Base-by-base conservation (phyloP, 2,329 filamentous ascomycete species). In the Coleophoma crateriformis region DNA sequence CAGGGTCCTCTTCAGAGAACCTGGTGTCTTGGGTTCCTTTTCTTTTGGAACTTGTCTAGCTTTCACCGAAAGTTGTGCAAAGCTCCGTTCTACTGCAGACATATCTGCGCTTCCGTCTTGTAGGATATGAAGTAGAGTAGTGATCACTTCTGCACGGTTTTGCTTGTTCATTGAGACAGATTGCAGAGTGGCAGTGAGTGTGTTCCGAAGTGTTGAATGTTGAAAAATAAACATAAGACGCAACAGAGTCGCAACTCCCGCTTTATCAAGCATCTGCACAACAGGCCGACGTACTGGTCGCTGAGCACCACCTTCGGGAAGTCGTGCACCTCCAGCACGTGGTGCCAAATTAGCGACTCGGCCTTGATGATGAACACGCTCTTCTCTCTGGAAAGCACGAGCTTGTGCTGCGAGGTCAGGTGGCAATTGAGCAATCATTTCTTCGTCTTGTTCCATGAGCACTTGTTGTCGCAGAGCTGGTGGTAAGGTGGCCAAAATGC, bases 221-320 rank as follows among this genome's bases (percentile, higher is more conserved):
- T 96, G 89, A 44, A 89, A 87, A 60, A 97, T 90, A 67, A 99
- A 99, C 92, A 99, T 96, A 10, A 99, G 79, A n/a, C 95, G 88
- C 40, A 99, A 77, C 33, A 99, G 74, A n/a, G 94, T 97, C 22
- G 95, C 94, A 57, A 99, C 85, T 22, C 95, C 94, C 43, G 91
- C 81, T 70, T 96, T 96, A 68, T 99, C 94, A 32, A 99, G 81
- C 87, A 99, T 96, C 66, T 99, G 94, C 20, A 96, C 88, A 50
- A 95, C 87, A 19, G 89, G 85, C 53, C 88, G 87, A 50, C 88
- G 84, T 61, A 87, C 85, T 35, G 76, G 71, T 70, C 90, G 92
- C 45, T 62, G 55, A 13, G 49, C 41, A 35, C 47, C 53, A 33
- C 45, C 46, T 22, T 56, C 62, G 50, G 53, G 68, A 61, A 46